Evolutionary conservation across 2,329 filamentous ascomycete genomes (phyloP), one percentile per base, ranked within the genome.

Genomic region (Xylariaceae sp.): DNA sequence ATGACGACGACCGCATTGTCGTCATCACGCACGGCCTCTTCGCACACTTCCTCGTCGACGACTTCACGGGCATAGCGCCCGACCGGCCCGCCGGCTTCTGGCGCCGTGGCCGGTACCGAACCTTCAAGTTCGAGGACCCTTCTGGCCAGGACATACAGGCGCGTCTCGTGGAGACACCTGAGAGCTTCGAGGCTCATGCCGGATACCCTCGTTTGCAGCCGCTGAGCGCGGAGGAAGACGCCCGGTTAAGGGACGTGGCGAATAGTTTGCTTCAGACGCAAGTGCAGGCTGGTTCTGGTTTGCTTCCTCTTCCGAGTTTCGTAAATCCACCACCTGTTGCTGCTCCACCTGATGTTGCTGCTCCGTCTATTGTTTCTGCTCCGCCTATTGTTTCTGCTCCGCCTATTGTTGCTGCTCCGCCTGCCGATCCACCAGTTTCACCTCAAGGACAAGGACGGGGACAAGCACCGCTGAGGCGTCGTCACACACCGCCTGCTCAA

Each of bases 1-100:
- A 6, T 1, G 47, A 56, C 9, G 31, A 30, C 5, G 54, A 56
- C 2, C 54, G 47, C 27, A 27, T 56, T 4, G 46, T 53, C 4
- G 47, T 56, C 1, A 42, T 56, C 12, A 29, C 54, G 1, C 50
- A 56, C 29, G 41, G 50, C 6, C 32, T 30, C 1, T 47, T 50
- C 6, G 26, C 50, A 1, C 30, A 9, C 7, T 19, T 43, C 12
- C 29, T 56, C 3, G 43, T 50, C 1, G 35, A 53, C 4, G 43
- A 32, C 7, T 43, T 26, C 19, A 29, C 6, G 4, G 27, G 8
- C 35, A 7, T 37, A 6, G 12, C 35, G 8, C 35, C 12, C 35
- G 35, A 37, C 3, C 3, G 12, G 8, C 4, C 35, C 8, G 4
- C 35, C 5, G 35, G 35, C 8, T 11, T 9, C 35, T 37, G 35